Evolutionary conservation across 495 filamentous ascomycete species (phyloP).

Genomic region (Hypomontagnella submonticulosa): DNA sequence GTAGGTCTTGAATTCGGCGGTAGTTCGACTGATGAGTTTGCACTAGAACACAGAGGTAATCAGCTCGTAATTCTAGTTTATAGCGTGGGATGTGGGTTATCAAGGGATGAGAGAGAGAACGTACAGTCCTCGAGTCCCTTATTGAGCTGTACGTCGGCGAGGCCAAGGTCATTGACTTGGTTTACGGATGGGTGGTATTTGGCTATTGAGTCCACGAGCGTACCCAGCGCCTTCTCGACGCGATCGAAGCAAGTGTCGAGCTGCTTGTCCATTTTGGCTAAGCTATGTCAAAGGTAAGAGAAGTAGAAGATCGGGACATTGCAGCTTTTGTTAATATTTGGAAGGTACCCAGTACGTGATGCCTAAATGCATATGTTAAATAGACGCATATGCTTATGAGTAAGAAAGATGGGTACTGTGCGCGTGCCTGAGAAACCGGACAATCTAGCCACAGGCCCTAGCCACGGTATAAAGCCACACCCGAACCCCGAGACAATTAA

Average conservation of each 20-base stretch:
- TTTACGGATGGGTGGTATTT: slow-evolving; percentile 78
- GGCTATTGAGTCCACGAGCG: slow-evolving; percentile 77
- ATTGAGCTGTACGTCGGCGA: slow-evolving; percentile 73
- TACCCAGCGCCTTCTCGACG: slow-evolving; percentile 72
- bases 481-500: no score
- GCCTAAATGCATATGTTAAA: no score
- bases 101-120: slow-evolving; percentile 22
- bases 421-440: no score
- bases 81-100: not conserved
- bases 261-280: slow-evolving; percentile 64
- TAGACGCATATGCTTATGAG: no score
- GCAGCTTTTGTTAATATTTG: slow-evolving; percentile 13
- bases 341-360: no score
- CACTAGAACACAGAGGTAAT: slow-evolving; percentile 54
- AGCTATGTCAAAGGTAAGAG: not conserved
- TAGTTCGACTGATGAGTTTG: slow-evolving; percentile 75
- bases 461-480: no score
- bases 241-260: slow-evolving; percentile 72
- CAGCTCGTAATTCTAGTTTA: not conserved
- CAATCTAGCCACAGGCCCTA: no score
- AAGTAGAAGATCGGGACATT: not conserved
- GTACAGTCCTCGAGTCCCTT: slow-evolving; percentile 68
- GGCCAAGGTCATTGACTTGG: slow-evolving; percentile 70
- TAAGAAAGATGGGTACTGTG: no score
- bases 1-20: slow-evolving; percentile 69